These are phyloP conservation scores for Alternaria sp. DNA, from an alignment of 2,329 filamentous ascomycete species.

Conservation along the genomic window DNA sequence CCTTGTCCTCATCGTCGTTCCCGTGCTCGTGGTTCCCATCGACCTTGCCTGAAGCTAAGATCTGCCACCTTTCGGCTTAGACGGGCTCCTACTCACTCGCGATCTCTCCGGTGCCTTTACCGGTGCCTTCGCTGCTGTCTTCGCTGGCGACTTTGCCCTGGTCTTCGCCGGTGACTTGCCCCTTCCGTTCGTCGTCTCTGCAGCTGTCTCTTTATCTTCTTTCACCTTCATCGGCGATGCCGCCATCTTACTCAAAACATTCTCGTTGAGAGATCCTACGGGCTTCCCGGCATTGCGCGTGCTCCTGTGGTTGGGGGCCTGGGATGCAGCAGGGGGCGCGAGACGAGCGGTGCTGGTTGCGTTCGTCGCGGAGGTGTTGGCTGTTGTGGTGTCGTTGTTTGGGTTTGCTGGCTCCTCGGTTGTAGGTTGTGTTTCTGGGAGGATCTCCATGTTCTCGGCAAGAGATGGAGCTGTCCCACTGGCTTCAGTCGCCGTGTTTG, in stretches of 20 bases:
- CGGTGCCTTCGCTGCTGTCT: not conserved
- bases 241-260: not conserved
- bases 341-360: rapidly evolving
- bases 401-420: not conserved
- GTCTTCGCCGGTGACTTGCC: not conserved
- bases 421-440: no score
- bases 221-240: not conserved
- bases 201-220: not conserved
- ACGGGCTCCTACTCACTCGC: not conserved
- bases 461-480: no score
- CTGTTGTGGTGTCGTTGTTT: rapidly evolving
- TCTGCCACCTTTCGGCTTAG: rapidly evolving
- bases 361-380: not conserved
- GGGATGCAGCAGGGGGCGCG: not conserved
- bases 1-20: not conserved
- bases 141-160: not conserved
- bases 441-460: no score
- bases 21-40: no score
- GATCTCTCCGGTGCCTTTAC: not conserved
- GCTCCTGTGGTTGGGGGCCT: not conserved
- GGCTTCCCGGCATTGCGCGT: not conserved
- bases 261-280: not conserved
- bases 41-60: not conserved
- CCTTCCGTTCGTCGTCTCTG: not conserved
- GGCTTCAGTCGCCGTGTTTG: not conserved